Evolutionary conservation across 768 basidiomycete genomes (phyloP).

Genomic region (Panellus pusillus): DNA sequence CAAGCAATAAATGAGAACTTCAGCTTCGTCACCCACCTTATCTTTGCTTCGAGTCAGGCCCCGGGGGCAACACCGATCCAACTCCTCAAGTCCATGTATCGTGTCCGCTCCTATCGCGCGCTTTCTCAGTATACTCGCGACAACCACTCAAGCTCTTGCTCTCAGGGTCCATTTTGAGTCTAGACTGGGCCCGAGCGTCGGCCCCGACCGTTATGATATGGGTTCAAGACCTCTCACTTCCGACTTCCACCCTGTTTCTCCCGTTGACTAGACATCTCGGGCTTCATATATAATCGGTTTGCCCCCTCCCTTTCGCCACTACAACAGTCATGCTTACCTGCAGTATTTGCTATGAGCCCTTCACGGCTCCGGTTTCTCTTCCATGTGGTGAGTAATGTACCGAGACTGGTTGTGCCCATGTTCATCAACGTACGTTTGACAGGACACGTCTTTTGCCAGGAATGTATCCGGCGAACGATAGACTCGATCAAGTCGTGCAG

Average conservation of each 20-base stretch:
- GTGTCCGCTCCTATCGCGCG: not conserved
- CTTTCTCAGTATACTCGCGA: slow-evolving; percentile 4
- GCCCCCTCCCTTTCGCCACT: not conserved
- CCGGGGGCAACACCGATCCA: too few relatives aligned
- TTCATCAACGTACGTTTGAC: not conserved
- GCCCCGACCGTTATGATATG: slow-evolving; percentile 5
- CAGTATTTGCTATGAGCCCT: slow-evolving; percentile 7
- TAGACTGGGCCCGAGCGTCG: slow-evolving; percentile 6
- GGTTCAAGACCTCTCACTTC: not conserved
- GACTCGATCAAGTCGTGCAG: slow-evolving; percentile 3
- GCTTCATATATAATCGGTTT: not conserved
- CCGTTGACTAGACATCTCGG: slow-evolving; percentile 7
- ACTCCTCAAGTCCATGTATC: not conserved
- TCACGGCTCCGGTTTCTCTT: slow-evolving; percentile 7
- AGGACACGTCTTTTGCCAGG: slow-evolving; percentile 17
- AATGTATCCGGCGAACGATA: slow-evolving; percentile 10
- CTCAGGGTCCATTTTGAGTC: not conserved
- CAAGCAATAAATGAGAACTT: too few relatives aligned
- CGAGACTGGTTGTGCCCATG: too few relatives aligned
- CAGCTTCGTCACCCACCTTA: too few relatives aligned
- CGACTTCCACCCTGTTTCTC: slow-evolving; percentile 2
- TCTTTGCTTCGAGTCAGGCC: too few relatives aligned
- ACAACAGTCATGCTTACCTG: not conserved
- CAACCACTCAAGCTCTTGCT: not conserved
- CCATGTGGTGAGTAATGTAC: slow-evolving; percentile 6